Conservation (phyloP, 768 basidiomycete genomes). For the Mycena metata region DNA sequence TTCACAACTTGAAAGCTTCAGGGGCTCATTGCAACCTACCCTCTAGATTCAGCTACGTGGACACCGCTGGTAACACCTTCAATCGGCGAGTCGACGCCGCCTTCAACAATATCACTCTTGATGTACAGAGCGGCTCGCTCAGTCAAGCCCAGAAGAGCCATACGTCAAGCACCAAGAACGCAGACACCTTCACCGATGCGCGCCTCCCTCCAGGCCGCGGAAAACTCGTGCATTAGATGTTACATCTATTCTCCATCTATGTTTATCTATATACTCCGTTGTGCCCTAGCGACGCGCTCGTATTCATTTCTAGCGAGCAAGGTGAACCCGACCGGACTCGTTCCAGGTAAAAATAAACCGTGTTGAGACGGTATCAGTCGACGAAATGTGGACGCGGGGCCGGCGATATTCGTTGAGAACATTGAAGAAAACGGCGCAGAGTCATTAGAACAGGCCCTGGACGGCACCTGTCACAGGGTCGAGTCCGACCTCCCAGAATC, state of each 20-base stretch:
- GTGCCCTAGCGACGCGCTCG: background rate
- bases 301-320: background rate
- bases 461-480: constrained; percentile 86
- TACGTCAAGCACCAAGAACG: background rate
- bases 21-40: background rate
- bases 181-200: constrained; percentile 24
- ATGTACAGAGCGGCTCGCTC: constrained; percentile 67
- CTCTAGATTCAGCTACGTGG: constrained; percentile 66
- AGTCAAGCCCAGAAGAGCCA: constrained; percentile 31
- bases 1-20: background rate
- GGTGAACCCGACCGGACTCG: constrained; percentile 19
- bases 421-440: constrained; percentile 6
- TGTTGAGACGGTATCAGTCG: constrained; percentile 38
- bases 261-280: constrained; percentile 25
- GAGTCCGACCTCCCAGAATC: constrained; percentile 92
- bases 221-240: constrained; percentile 6
- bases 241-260: background rate
- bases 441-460: constrained; percentile 83
- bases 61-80: constrained; percentile 73
- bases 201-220: constrained; percentile 34
- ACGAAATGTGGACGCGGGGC: constrained; percentile 20
- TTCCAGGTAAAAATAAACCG: constrained; percentile 27
- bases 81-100: constrained; percentile 70
- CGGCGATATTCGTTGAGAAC: constrained; percentile 44
- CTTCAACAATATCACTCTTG: constrained; percentile 71